Evolutionary conservation across 2,329 filamentous ascomycete species (phyloP).

Genomic region (Penicillium sp.): DNA sequence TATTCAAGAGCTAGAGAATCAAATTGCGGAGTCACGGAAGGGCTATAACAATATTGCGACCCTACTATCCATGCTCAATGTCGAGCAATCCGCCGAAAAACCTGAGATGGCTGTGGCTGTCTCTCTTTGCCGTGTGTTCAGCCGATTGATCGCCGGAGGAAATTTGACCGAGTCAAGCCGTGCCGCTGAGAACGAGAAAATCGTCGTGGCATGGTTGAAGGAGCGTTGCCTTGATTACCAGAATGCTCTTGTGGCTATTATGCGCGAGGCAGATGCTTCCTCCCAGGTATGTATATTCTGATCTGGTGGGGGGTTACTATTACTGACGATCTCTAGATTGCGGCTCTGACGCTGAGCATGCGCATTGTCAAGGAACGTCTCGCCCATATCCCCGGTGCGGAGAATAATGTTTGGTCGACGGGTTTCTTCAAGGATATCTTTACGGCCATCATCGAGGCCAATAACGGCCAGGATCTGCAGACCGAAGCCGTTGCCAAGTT

Average conservation of each 20-base stretch:
- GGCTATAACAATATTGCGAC: constrained; percentile 88
- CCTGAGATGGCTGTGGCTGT: constrained; percentile 69
- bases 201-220: constrained; percentile 76
- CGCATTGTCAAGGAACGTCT: constrained; percentile 78
- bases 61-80: constrained; percentile 62
- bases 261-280: constrained; percentile 61
- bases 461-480: constrained; percentile 59
- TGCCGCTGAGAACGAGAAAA: constrained; percentile 68
- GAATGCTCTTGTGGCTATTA: constrained; percentile 58
- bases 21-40: constrained; percentile 80
- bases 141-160: constrained; percentile 74
- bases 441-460: constrained; percentile 58
- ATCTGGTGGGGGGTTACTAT: not conserved
- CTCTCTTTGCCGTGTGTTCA: constrained; percentile 81
- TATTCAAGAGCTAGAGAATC: constrained; percentile 73
- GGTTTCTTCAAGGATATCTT: constrained; percentile 71
- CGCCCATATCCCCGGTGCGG: constrained; percentile 59
- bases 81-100: constrained; percentile 53
- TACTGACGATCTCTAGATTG: constrained; percentile 49
- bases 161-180: constrained; percentile 65
- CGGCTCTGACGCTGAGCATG: constrained; percentile 77
- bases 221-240: constrained; percentile 72
- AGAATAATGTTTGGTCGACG: constrained; percentile 68
- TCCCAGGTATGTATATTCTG: constrained; percentile 42
- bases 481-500: constrained; percentile 76